Percentiles rank a stretch among this genome's conserved stretches.
Evolutionary conservation across 257 asterid species (phyloP).

Genomic region (Forsythia suspensa): DNA sequence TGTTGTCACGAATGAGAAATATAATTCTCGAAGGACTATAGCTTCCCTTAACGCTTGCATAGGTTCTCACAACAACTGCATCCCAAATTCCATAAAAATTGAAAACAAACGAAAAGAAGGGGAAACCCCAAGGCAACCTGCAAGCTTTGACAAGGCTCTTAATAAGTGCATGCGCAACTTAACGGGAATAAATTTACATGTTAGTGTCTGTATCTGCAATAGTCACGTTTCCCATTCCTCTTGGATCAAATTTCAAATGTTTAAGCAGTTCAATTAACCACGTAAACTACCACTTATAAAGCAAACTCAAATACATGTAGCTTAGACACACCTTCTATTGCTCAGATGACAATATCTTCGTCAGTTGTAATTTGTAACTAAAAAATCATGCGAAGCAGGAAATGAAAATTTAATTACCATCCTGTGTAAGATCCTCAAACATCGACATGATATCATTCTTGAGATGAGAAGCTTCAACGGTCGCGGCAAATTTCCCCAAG

Average conservation of each 20-base stretch:
- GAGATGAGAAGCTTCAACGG: constrained; percentile 47
- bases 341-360: neutral
- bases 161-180: neutral
- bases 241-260: neutral
- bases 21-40: no score
- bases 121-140: neutral
- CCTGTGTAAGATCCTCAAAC: constrained; percentile 55
- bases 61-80: neutral
- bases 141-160: neutral
- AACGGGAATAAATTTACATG: neutral
- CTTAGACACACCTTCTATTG: neutral
- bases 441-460: constrained; percentile 49
- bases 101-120: neutral
- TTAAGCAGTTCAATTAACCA: neutral
- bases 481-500: constrained; percentile 53
- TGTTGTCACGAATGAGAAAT: no score
- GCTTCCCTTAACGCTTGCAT: neutral
- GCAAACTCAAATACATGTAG: neutral
- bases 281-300: neutral
- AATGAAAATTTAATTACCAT: constrained; percentile 30
- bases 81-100: neutral
- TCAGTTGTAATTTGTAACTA: neutral
- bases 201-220: neutral
- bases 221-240: neutral
- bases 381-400: neutral